Percentiles rank a stretch among this genome's conserved stretches.
Evolutionary conservation across 2,329 filamentous ascomycete genomes (phyloP).

Genomic region (Fusarium chaquense): DNA sequence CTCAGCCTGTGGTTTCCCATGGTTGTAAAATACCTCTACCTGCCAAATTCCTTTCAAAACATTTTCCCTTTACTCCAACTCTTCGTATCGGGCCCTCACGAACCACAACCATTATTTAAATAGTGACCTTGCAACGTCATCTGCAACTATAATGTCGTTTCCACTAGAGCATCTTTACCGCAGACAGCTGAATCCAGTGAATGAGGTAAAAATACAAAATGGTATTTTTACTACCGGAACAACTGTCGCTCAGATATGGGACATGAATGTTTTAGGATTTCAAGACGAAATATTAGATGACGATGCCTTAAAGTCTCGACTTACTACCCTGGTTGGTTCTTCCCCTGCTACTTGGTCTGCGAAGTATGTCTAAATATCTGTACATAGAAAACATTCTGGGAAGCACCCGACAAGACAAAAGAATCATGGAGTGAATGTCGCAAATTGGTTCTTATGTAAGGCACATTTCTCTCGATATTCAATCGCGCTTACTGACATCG

Average conservation of each 20-base stretch:
- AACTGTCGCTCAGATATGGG: background rate
- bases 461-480: accelerated
- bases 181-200: background rate
- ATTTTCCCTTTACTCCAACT: background rate
- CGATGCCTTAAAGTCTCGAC: background rate
- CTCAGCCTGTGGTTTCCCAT: background rate
- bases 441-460: background rate
- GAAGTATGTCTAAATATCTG: background rate
- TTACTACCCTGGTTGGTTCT: background rate
- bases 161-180: background rate
- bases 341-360: background rate
- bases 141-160: background rate
- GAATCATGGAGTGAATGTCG: background rate
- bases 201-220: background rate
- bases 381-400: background rate
- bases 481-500: background rate
- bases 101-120: background rate
- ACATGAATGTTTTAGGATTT: background rate
- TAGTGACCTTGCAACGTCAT: background rate
- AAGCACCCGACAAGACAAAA: background rate
- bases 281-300: background rate
- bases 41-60: accelerated
- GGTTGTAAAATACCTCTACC: background rate
- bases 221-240: background rate
- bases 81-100: background rate